phyloP scores from a whole-genome alignment of 1,284 basidiomycete species.

The Heterobasidion occidentale region DNA sequence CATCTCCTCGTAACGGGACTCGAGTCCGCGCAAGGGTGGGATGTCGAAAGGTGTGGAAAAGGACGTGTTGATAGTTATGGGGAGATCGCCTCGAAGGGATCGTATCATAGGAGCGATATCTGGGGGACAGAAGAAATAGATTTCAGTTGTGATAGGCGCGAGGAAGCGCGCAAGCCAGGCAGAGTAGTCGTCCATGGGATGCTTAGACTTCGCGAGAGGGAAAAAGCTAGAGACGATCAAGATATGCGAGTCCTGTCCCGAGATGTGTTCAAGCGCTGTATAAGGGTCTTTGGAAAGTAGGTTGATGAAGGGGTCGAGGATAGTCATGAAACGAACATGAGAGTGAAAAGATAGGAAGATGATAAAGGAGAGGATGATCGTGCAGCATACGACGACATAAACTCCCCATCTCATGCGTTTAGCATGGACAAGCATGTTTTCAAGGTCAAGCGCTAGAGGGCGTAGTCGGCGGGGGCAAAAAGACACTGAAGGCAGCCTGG shows the following conservation, averaged over 20 bases:
- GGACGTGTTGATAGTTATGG: slow-evolving; percentile 36
- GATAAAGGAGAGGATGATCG: too few species aligned
- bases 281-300: too few species aligned
- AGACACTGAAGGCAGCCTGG: too few species aligned
- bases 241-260: slow-evolving; percentile 13
- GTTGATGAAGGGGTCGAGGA: too few species aligned
- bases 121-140: slow-evolving; percentile 45
- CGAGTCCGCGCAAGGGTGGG: slow-evolving; percentile 29
- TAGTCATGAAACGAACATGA: too few species aligned
- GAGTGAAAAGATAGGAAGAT: too few species aligned
- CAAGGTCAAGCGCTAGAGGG: too few species aligned
- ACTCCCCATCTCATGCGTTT: too few species aligned
- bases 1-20: slow-evolving; percentile 31
- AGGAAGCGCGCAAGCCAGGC: slow-evolving; percentile 17
- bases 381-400: too few species aligned
- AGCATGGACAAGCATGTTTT: too few species aligned
- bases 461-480: too few species aligned
- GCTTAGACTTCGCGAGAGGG: slow-evolving; percentile 40
- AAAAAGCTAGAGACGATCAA: slow-evolving; percentile 47
- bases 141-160: slow-evolving; percentile 30
- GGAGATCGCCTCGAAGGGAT: slow-evolving; percentile 20
- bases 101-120: slow-evolving; percentile 27
- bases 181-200: slow-evolving; percentile 19
- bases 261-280: too few species aligned
- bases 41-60: slow-evolving; percentile 37